A percentile compares a stretch with the other conserved stretches of the same genome.
phyloP scores from a whole-genome alignment of 2,329 filamentous ascomycete species.

The Colletotrichum destructivum region DNA sequence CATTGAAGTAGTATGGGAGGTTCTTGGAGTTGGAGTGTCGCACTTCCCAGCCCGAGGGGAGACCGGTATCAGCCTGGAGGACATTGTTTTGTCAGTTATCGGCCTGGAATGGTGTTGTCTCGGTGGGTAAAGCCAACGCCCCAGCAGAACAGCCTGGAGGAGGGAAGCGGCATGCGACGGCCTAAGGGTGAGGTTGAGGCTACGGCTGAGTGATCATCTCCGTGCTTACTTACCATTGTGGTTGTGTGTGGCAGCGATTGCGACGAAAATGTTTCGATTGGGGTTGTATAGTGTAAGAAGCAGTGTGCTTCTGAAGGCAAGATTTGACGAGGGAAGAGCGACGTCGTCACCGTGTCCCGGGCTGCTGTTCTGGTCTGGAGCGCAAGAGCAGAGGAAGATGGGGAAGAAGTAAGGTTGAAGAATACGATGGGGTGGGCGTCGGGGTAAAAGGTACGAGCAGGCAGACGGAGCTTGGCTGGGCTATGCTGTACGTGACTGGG shows the following conservation, averaged over 20 bases:
- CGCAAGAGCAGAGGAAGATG: background rate
- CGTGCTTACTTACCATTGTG: conserved; percentile 22
- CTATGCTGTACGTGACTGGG: background rate
- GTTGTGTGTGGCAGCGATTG: background rate
- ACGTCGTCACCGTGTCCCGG: background rate
- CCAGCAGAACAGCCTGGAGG: background rate
- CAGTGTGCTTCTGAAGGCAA: background rate
- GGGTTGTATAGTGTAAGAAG: background rate
- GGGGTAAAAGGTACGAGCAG: background rate
- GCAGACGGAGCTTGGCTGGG: background rate
- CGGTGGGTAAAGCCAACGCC: background rate
- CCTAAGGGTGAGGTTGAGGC: background rate
- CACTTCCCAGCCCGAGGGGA: conserved; percentile 93
- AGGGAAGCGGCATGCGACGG: background rate
- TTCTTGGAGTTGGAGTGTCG: conserved; percentile 99
- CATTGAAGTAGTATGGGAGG: conserved; percentile 98
- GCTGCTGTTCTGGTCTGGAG: background rate
- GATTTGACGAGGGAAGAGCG: background rate
- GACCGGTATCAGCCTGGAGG: conserved; percentile 79
- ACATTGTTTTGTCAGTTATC: conserved; percentile 14
- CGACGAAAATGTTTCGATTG: background rate
- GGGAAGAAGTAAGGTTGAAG: background rate
- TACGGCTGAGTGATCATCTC: background rate
- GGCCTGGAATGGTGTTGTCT: conserved; percentile 31
- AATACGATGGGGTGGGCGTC: background rate